Evolutionary conservation across 768 basidiomycete genomes (phyloP).

Genomic region (Russula foetens): DNA sequence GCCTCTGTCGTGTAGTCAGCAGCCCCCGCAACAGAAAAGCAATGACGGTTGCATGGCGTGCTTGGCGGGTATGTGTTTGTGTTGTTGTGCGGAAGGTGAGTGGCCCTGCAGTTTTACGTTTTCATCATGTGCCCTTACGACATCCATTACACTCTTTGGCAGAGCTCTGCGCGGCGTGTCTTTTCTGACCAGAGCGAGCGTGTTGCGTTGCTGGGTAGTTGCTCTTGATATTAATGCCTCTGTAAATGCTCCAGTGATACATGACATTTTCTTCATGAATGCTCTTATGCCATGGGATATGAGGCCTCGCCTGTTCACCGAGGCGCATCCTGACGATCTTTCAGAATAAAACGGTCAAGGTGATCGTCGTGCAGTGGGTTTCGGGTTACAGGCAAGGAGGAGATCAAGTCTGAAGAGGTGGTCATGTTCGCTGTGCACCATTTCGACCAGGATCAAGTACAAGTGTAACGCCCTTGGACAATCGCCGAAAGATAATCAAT

Average conservation of each 20-base stretch:
- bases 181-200: constrained; percentile 37
- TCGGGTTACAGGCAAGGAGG: no score
- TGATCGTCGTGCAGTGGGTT: background rate
- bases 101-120: constrained; percentile 12
- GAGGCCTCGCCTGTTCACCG: no score
- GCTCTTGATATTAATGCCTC: background rate
- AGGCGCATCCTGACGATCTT: background rate
- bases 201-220: background rate
- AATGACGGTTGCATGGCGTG: constrained; percentile 47
- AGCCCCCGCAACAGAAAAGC: constrained; percentile 38
- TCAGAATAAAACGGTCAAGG: background rate
- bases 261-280: background rate
- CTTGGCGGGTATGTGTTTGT: constrained; percentile 52
- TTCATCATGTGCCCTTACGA: background rate
- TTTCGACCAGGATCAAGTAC: background rate
- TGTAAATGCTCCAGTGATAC: constrained; percentile 1
- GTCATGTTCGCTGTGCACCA: background rate
- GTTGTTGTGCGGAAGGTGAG: constrained; percentile 68
- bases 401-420: background rate
- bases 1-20: constrained; percentile 33
- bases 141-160: constrained; percentile 3
- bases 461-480: background rate
- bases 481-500: background rate
- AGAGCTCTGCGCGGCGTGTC: constrained; percentile 58
- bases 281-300: no score